Evolutionary conservation across 2,329 filamentous ascomycete species (phyloP).

Genomic region (Monosporascus sp.): DNA sequence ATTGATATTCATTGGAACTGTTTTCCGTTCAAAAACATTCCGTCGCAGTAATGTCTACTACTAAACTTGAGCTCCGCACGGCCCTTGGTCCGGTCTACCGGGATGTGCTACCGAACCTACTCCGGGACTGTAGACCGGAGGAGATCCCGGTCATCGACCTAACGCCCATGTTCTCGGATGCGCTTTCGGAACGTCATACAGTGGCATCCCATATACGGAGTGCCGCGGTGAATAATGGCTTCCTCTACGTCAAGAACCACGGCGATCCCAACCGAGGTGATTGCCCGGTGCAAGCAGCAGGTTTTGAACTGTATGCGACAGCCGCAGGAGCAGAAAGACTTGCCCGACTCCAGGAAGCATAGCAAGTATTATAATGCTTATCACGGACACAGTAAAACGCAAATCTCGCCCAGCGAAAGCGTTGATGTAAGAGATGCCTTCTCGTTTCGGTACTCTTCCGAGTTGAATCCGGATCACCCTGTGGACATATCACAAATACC

Average conservation of each 20-base stretch:
- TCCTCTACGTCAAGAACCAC: slow-evolving; percentile 52
- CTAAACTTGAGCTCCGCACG: slow-evolving; percentile 27
- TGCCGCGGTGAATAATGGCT: slow-evolving; percentile 47
- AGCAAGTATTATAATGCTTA: slow-evolving; percentile 46
- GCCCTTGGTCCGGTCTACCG: slow-evolving; percentile 28
- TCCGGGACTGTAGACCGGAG: slow-evolving; percentile 24
- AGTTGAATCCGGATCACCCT: slow-evolving; percentile 42
- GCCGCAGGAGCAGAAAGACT: slow-evolving; percentile 36
- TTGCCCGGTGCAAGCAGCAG: slow-evolving; percentile 27
- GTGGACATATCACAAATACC: slow-evolving; percentile 37
- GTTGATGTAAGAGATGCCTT: slow-evolving; percentile 48
- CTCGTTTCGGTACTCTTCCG: slow-evolving; percentile 47
- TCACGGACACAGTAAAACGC: slow-evolving; percentile 33
- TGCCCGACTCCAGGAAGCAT: slow-evolving; percentile 26
- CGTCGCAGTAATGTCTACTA: slow-evolving; percentile 16
- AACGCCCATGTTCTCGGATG: slow-evolving; percentile 32
- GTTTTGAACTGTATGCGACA: slow-evolving; percentile 44
- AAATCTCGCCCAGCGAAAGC: slow-evolving; percentile 45
- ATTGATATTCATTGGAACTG: neutral
- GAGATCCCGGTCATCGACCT: slow-evolving; percentile 54
- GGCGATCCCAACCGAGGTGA: slow-evolving; percentile 34
- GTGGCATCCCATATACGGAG: slow-evolving; percentile 37
- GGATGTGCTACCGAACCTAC: slow-evolving; percentile 25
- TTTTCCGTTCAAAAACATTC: neutral
- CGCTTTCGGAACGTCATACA: slow-evolving; percentile 29